Evolutionary conservation across 2,329 filamentous ascomycete genomes (phyloP).

Genomic region (Daldinia eschscholtzii): DNA sequence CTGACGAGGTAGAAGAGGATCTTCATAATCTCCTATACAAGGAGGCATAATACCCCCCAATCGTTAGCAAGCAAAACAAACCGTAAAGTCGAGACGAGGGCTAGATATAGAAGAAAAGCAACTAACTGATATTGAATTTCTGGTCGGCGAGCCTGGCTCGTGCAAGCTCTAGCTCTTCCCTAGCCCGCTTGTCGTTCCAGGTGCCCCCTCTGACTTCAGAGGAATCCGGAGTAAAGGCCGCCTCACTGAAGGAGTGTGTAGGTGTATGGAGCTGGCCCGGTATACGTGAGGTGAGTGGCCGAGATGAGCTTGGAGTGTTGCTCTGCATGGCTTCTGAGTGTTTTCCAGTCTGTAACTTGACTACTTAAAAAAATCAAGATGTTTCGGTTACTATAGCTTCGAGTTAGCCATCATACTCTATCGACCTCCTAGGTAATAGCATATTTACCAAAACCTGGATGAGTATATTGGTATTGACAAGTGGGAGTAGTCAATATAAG

Average conservation of each 20-base stretch:
- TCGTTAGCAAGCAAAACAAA: not conserved
- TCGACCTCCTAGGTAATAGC: not conserved
- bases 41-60: not conserved
- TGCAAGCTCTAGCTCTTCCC: conserved; percentile 59
- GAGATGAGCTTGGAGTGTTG: conserved; percentile 42
- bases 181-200: conserved; percentile 55
- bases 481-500: not conserved
- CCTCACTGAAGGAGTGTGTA: conserved; percentile 50
- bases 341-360: not conserved
- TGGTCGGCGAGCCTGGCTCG: conserved; percentile 59
- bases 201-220: conserved; percentile 45
- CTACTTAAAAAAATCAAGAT: not conserved
- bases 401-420: conserved; percentile 5
- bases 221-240: conserved; percentile 43
- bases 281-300: conserved; percentile 40
- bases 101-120: not conserved
- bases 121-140: conserved; percentile 62
- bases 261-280: conserved; percentile 49
- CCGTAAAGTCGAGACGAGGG: not conserved
- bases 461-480: not conserved
- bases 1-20: conserved; percentile 60
- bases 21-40: conserved; percentile 58
- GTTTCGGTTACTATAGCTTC: not conserved
- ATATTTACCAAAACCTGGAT: not conserved
- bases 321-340: conserved; percentile 29